phyloP scores from a whole-genome alignment of 352 stramenopile species.

The Aphanomyces stellatus region DNA sequence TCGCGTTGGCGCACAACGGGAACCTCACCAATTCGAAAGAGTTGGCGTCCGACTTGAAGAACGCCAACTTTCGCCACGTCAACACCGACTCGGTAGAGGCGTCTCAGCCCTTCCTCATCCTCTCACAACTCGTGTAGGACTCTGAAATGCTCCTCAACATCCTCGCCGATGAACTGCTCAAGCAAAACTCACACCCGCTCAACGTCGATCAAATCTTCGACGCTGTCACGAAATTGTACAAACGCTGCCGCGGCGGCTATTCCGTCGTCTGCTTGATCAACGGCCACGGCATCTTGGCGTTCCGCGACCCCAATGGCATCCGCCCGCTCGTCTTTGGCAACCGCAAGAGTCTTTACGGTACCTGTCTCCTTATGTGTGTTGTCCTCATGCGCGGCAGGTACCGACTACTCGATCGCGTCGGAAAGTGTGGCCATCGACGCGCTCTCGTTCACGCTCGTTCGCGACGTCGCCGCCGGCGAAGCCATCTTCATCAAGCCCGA shows the following conservation, averaged over 20 bases:
- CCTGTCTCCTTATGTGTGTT: constrained; percentile 1
- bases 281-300: constrained; percentile 95
- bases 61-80: constrained; percentile 92
- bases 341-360: constrained; percentile 64
- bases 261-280: constrained; percentile 97
- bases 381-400: constrained; percentile 14
- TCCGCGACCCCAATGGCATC: constrained; percentile 97
- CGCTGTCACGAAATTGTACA: constrained; percentile 89
- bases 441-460: constrained; percentile 92
- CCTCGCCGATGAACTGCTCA: constrained; percentile 94
- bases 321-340: constrained; percentile 93
- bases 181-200: constrained; percentile 56
- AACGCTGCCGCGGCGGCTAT: constrained; percentile 94
- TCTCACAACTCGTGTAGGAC: constrained; percentile 50
- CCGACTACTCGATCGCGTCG: constrained; percentile 93
- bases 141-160: constrained; percentile 98
- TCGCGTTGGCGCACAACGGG: constrained; percentile 97
- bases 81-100: constrained; percentile 92
- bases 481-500: constrained; percentile 92
- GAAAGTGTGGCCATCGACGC: constrained; percentile 99
- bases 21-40: constrained; percentile 98
- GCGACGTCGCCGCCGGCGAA: constrained; percentile 95
- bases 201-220: constrained; percentile 84
- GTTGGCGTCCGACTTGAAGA: constrained; percentile 87
- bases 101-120: constrained; percentile 1